Conservation (phyloP, 305 asterid genomes). For the Salvia sclarea region DNA sequence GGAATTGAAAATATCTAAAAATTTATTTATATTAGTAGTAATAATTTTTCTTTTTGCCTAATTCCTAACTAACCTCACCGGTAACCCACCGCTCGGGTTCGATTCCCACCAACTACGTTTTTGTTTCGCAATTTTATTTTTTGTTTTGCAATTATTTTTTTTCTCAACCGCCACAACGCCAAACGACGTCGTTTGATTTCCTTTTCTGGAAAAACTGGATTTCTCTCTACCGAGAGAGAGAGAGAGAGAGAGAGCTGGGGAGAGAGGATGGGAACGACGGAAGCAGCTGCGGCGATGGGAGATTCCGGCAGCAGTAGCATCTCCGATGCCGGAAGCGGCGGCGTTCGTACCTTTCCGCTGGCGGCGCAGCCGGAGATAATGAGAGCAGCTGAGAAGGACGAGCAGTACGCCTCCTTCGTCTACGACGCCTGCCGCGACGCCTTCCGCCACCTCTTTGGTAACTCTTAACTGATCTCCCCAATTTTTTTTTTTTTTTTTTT, state of each 20-base stretch:
- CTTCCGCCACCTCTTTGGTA: conserved; percentile 96
- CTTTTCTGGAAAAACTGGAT: not conserved
- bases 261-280: conserved; percentile 47
- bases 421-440: conserved; percentile 98
- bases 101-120: no score
- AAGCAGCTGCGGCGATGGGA: conserved; percentile 44
- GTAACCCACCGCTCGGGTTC: no score
- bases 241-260: conserved; percentile 6
- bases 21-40: no score
- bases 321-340: conserved; percentile 41
- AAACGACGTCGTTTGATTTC: not conserved
- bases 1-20: no score
- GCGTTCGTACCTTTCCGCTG: conserved; percentile 58
- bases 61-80: no score
- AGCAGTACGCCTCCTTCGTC: conserved; percentile 92
- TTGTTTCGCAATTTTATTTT: no score
- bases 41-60: no score
- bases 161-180: not conserved
- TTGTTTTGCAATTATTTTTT: no score
- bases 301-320: conserved; percentile 40
- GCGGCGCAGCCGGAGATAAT: conserved; percentile 96
- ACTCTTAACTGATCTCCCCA: not conserved
- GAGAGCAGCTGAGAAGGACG: conserved; percentile 99
- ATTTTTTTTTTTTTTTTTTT: no score
- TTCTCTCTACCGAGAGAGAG: not conserved